Base-by-base conservation (phyloP, 768 basidiomycete species). In the Neoboletus subvelutipes region DNA sequence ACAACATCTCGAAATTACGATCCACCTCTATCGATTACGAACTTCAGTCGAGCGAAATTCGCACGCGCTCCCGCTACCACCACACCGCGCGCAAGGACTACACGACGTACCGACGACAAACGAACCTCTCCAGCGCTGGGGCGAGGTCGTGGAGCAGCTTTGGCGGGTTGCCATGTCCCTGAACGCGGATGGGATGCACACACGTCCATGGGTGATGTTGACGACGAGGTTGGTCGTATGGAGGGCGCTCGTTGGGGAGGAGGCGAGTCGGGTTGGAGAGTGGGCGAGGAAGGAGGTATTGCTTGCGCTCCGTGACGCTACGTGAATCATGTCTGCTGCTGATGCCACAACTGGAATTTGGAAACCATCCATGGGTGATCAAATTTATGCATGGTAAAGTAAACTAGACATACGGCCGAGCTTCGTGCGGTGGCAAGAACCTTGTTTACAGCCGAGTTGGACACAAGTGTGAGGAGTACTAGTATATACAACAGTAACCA, bases 131-230 rank as follows among this genome's bases (percentile, higher is more conserved):
- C 56, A 66, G 24, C 53, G 68, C 2, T 88, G 85, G 84, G 83
- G 84, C 0, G 63, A 65, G 24, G 72, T 71, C 20, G 79, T 87
- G 2, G 83, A 86, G 62, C 65, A 64, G 22, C 76, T 92, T 0
- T 71, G 71, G 71, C 64, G 64, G 1, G 64, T 33, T 3, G 39
- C 56, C 24, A 70, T 70, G 70, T 26, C 55, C 1, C 50, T 71
- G 2, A 58, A 55, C 12, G 48, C 56, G 4, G 54, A 39, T 24
- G 37, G 37, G 18, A 37, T 8, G 13, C 7, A 15, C 2, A 17
- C 6, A n/a, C 34, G n/a, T 28, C 26, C 3, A 15, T 39, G 37
- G 50, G 36, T 8, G 18, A 29, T 39, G 26, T 50, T 39, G 26
- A 39, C 37, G 37, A 26, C 4, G 17, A 39, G 36, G 26, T 50